Evolutionary conservation across 352 stramenopile genomes (phyloP), one percentile per base, ranked within the genome.

Genomic region (Pythium rishiriense): DNA sequence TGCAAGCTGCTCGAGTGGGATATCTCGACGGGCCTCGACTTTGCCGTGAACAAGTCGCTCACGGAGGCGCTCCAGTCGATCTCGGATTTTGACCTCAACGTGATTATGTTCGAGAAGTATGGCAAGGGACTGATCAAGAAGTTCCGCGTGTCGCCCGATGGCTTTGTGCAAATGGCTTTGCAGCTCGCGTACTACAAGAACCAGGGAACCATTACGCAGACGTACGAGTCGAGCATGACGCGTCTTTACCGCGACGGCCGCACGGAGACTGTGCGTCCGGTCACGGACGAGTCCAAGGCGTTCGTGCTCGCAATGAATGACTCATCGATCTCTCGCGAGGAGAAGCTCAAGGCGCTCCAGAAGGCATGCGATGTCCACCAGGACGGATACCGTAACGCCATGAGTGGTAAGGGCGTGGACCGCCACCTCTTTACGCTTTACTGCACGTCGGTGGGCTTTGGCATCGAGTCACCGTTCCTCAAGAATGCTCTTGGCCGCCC

Each of bases 181-280:
- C 97, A 99, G 76, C 84, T 98, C 37, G 96, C 94, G 1, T 98
- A 98, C 56, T 98, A 97, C 78, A 91, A 95, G 63, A 93, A 93
- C 68, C 76, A 86, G 10, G 88, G 91, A 7, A 90, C 93, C 51
- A 95, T 98, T 68, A 97, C 91, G 46, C 94, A 96, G 58, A 99
- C 96, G 7, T 99, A 99, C 73, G 97, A 99, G 77, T 97, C 96
- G 19, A 98, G 91, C 42, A 98, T 99, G 86, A 98, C 97, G 29
- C 87, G 96, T 22, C 70, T 96, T 50, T 99, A 98, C 79, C 83
- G 95, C 21, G 94, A 99, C 51, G 97, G 97, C 22, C 89, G 97
- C 28, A 99, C 97, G 0, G 93, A 97, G 64, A 96, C 90, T 12
- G 91, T 96, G n/a, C 87, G 90, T 37, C 82, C 94, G 7, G 91